Conservation (phyloP, 2,329 filamentous ascomycete species). For the Fusarium floridanum region DNA sequence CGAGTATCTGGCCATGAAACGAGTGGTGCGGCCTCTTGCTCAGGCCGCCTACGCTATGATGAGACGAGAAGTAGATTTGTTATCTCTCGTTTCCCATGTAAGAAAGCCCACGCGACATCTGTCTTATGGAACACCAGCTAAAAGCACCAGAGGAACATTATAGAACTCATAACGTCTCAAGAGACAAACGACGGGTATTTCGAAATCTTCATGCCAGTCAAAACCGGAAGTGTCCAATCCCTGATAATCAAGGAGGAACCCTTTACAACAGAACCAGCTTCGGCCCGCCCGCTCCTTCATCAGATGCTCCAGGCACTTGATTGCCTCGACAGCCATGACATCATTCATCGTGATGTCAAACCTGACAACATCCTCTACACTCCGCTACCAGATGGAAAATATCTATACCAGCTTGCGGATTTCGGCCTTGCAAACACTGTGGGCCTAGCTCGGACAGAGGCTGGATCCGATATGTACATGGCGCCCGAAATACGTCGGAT, state of each 20-base stretch:
- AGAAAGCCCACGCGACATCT: neutral
- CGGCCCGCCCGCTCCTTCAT: neutral
- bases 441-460: neutral
- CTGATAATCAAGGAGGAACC: neutral
- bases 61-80: neutral
- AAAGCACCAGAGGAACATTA: neutral
- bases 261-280: neutral
- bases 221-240: neutral
- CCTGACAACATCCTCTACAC: constrained; percentile 20
- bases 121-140: neutral
- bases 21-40: neutral
- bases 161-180: neutral
- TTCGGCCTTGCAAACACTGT: neutral
- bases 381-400: neutral
- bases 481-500: neutral
- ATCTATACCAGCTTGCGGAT: neutral
- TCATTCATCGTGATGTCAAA: constrained; percentile 44
- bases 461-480: constrained; percentile 23
- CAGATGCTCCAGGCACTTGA: neutral
- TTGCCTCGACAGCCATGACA: neutral
- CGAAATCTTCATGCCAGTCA: neutral
- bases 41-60: neutral
- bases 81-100: neutral
- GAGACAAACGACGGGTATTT: neutral
- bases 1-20: neutral